Evolutionary conservation across 768 basidiomycete species (phyloP).

Genomic region (Lactarius deliciosus): DNA sequence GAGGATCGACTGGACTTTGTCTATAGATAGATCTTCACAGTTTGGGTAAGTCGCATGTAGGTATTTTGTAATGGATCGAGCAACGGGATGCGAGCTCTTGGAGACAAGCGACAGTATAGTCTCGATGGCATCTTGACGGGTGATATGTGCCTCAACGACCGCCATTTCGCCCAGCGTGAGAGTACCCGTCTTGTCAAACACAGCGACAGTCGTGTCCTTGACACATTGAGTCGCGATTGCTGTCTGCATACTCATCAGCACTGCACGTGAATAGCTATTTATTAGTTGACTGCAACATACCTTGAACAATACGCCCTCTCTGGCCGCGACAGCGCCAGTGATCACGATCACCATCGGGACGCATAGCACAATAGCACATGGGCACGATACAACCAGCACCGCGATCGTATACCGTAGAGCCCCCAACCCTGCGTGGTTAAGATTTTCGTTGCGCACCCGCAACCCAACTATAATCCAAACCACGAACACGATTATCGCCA

Average conservation of each 20-base stretch:
- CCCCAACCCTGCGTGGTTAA: slow-evolving; percentile 34
- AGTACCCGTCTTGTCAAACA: slow-evolving; percentile 64
- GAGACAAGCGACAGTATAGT: slow-evolving; percentile 36
- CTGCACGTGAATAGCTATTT: background rate
- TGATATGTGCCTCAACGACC: slow-evolving; percentile 39
- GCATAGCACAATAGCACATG: slow-evolving; percentile 46
- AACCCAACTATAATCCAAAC: slow-evolving; percentile 41
- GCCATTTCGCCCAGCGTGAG: slow-evolving; percentile 46
- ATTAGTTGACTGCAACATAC: slow-evolving; percentile 5
- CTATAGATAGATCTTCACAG: slow-evolving; percentile 14
- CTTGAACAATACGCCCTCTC: slow-evolving; percentile 38
- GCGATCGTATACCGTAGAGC: slow-evolving; percentile 54
- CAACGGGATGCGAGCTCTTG: slow-evolving; percentile 40
- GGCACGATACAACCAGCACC: slow-evolving; percentile 53
- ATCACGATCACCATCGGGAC: slow-evolving; percentile 41
- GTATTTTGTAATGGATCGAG: slow-evolving; percentile 37
- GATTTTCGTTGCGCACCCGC: slow-evolving; percentile 33
- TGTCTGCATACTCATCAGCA: slow-evolving; percentile 16
- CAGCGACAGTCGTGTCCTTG: slow-evolving; percentile 44
- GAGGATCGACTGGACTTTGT: slow-evolving; percentile 35
- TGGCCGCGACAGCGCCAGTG: slow-evolving; percentile 37
- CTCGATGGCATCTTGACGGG: slow-evolving; percentile 32
- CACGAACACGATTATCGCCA: slow-evolving; percentile 41
- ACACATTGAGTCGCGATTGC: slow-evolving; percentile 18
- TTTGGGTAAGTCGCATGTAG: slow-evolving; percentile 29